Evolutionary conservation across 768 basidiomycete species (phyloP).

Genomic region (Lactifluus pinguis): DNA sequence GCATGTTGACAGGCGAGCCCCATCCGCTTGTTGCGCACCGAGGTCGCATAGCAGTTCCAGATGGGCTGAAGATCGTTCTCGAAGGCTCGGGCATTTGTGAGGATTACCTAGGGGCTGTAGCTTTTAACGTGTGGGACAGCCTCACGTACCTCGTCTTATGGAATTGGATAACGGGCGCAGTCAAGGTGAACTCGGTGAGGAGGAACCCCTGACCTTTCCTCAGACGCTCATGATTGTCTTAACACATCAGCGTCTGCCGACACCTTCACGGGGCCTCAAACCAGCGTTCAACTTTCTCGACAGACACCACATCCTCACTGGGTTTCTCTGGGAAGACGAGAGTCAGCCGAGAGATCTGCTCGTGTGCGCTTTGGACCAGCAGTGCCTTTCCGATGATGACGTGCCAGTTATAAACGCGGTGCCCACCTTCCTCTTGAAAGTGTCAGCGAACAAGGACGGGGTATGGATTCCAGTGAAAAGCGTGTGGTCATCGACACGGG

Average conservation of each 20-base stretch:
- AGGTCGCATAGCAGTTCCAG: background rate
- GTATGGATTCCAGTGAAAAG: no score
- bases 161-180: background rate
- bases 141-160: background rate
- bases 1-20: background rate
- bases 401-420: background rate
- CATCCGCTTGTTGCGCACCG: background rate
- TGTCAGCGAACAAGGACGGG: background rate
- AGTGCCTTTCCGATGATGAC: background rate
- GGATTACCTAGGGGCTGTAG: background rate
- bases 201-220: background rate
- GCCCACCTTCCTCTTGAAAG: background rate
- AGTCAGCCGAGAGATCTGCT: background rate
- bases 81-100: background rate
- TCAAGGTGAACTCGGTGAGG: background rate
- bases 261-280: background rate
- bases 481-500: no score
- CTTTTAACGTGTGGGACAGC: background rate
- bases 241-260: background rate
- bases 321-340: background rate
- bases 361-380: background rate
- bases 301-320: background rate
- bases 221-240: background rate
- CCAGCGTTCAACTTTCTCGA: slow-evolving; percentile 2
- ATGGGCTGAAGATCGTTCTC: background rate